phyloP scores from a whole-genome alignment of 306 rosid species.

The Trichosanthes truncata region DNA sequence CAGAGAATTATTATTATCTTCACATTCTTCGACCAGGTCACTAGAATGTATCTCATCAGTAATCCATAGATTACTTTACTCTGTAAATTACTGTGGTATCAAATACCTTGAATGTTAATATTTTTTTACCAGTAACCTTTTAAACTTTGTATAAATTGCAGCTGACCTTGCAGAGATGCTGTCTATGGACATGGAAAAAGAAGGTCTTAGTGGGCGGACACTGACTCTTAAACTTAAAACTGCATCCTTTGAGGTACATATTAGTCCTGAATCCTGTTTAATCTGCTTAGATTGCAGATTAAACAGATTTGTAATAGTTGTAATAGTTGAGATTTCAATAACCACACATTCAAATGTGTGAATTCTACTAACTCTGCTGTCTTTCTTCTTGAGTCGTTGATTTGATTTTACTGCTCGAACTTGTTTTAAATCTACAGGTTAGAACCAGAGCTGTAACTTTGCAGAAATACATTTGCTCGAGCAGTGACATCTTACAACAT shows the following conservation, averaged over 20 bases:
- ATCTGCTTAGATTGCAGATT: not conserved
- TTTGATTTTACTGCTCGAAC: not conserved
- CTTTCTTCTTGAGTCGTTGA: not conserved
- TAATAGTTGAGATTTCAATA: not conserved
- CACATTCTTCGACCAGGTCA: not conserved
- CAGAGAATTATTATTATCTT: too few species aligned
- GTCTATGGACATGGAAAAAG: conserved; percentile 77
- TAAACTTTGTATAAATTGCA: conserved; percentile 33
- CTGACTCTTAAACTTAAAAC: conserved; percentile 89
- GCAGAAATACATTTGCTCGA: conserved; percentile 49
- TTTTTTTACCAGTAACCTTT: not conserved
- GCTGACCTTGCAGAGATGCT: conserved; percentile 85
- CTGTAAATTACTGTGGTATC: not conserved
- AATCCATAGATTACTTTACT: not conserved
- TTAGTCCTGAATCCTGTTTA: not conserved
- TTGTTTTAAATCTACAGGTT: conserved; percentile 39
- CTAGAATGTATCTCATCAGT: not conserved
- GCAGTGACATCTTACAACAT: conserved; percentile 70
- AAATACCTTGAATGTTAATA: not conserved
- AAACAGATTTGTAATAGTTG: not conserved
- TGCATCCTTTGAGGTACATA: conserved; percentile 73
- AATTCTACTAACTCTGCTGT: not conserved
- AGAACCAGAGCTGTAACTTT: conserved; percentile 80
- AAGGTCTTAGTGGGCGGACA: conserved; percentile 72
- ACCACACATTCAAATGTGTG: not conserved